phyloP scores from a whole-genome alignment of 1,284 basidiomycete species.

The Cryptococcus sp. region DNA sequence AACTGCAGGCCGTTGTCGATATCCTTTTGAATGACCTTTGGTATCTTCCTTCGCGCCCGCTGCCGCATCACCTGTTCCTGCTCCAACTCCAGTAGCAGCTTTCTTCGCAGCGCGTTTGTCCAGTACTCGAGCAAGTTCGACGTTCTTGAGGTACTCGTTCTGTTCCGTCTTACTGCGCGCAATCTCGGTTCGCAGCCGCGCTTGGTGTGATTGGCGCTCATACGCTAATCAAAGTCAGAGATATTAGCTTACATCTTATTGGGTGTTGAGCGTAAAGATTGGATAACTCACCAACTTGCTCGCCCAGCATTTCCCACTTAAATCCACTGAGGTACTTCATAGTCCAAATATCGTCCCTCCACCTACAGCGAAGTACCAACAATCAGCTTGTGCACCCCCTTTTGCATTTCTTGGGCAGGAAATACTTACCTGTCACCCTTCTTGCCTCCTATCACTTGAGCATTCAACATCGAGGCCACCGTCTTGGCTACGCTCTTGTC shows the following conservation, averaged over 20 bases:
- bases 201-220: conserved; percentile 84
- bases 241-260: not conserved
- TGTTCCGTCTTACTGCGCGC: conserved; percentile 87
- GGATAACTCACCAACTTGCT: conserved; percentile 83
- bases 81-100: conserved; percentile 39
- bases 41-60: conserved; percentile 5
- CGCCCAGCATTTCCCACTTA: conserved; percentile 98
- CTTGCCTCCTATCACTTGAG: conserved; percentile 91
- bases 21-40: conserved; percentile 21
- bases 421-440: conserved; percentile 62
- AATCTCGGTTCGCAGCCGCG: conserved; percentile 85
- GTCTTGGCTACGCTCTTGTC: conserved; percentile 88
- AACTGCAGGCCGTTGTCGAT: conserved; percentile 41
- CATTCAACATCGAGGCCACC: conserved; percentile 94
- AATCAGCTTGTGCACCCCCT: not conserved
- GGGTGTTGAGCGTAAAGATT: not conserved
- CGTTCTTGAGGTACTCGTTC: conserved; percentile 88
- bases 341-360: conserved; percentile 98
- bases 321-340: conserved; percentile 98
- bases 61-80: conserved; percentile 15
- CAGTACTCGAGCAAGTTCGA: conserved; percentile 88
- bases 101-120: conserved; percentile 79
- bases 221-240: conserved; percentile 63
- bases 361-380: conserved; percentile 58
- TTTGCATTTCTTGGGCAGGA: not conserved